A percentile compares a stretch with the other conserved stretches of the same genome.
These are phyloP conservation scores for Fusarium temperatum DNA, from an alignment of 2,329 filamentous ascomycete species.

Conservation along the genomic window DNA sequence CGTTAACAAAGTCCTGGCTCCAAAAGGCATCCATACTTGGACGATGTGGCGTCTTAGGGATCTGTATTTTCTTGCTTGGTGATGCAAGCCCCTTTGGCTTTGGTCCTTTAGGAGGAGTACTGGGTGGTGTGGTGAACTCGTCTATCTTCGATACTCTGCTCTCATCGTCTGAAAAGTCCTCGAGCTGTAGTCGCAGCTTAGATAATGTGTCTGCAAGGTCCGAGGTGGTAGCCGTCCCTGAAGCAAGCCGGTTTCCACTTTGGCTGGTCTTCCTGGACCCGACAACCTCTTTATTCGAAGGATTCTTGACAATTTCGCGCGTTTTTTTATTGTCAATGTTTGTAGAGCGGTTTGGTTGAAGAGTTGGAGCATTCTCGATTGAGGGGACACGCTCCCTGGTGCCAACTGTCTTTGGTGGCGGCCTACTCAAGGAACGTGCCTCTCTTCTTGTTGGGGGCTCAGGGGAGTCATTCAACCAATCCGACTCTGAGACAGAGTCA, in stretches of 20 bases:
- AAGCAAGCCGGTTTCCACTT: neutral
- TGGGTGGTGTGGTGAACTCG: slow-evolving; percentile 35
- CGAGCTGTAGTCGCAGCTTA: slow-evolving; percentile 38
- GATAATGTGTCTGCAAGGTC: slow-evolving; percentile 39
- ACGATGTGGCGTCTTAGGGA: slow-evolving; percentile 64
- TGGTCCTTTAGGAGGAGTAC: slow-evolving; percentile 26
- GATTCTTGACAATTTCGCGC: neutral
- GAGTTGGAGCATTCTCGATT: slow-evolving; percentile 3
- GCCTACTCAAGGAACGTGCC: neutral
- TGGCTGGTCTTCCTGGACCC: neutral
- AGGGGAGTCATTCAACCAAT: slow-evolving; percentile 25
- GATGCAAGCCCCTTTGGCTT: slow-evolving; percentile 40
- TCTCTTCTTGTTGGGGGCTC: slow-evolving; percentile 1
- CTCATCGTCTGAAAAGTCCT: slow-evolving; percentile 39
- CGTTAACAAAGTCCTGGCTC: slow-evolving; percentile 66
- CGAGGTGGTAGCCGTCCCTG: slow-evolving; percentile 13
- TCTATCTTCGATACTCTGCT: slow-evolving; percentile 1
- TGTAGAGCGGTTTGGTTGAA: neutral
- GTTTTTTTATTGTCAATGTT: neutral
- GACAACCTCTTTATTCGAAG: neutral
- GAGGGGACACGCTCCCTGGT: neutral
- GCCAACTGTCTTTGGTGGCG: neutral
- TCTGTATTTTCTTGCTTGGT: slow-evolving; percentile 47
- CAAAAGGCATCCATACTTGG: slow-evolving; percentile 67
- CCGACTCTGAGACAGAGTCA: slow-evolving; percentile 25